Conservation (phyloP, 1,139 yeast species). For the Hyphopichia wangnamkhiaoensis region DNA sequence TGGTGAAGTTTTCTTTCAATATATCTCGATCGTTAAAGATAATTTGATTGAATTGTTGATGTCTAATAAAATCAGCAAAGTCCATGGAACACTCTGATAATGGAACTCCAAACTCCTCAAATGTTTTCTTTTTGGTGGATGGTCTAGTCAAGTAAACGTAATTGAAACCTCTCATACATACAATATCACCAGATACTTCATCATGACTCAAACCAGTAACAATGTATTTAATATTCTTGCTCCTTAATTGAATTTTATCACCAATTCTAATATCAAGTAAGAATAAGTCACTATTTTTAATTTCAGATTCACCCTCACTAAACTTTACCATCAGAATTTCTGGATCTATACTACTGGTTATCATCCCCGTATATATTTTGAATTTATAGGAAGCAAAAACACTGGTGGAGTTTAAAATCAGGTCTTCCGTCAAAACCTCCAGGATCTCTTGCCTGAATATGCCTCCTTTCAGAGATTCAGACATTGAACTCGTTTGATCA, state of each 20-base stretch:
- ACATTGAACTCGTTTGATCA: too few species aligned
- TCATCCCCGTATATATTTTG: slow-evolving; percentile 36
- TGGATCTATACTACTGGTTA: slow-evolving; percentile 17
- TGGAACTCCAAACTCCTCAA: slow-evolving; percentile 14
- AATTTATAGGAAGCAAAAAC: slow-evolving; percentile 43
- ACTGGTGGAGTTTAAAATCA: slow-evolving; percentile 20
- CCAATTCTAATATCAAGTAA: slow-evolving; percentile 40
- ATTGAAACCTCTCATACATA: slow-evolving; percentile 63
- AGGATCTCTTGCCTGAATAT: slow-evolving; percentile 23
- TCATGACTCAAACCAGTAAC: slow-evolving; percentile 46
- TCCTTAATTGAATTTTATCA: slow-evolving; percentile 24
- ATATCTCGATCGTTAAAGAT: slow-evolving; percentile 12
- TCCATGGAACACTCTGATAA: slow-evolving; percentile 34
- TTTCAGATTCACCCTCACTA: slow-evolving; percentile 30
- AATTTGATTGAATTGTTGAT: slow-evolving; percentile 30
- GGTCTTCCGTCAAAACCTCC: slow-evolving; percentile 17
- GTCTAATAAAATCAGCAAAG: slow-evolving; percentile 41
- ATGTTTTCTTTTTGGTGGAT: slow-evolving; percentile 13
- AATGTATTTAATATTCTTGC: slow-evolving; percentile 24
- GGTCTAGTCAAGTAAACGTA: slow-evolving; percentile 36
- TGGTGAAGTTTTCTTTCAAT: slow-evolving; percentile 8
- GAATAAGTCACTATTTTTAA: slow-evolving; percentile 31
- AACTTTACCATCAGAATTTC: slow-evolving; percentile 34
- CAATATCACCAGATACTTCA: slow-evolving; percentile 23
- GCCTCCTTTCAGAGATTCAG: too few species aligned